Evolutionary conservation across 208 protist genomes (phyloP).

Genomic region (Entamoeba histolytica): DNA sequence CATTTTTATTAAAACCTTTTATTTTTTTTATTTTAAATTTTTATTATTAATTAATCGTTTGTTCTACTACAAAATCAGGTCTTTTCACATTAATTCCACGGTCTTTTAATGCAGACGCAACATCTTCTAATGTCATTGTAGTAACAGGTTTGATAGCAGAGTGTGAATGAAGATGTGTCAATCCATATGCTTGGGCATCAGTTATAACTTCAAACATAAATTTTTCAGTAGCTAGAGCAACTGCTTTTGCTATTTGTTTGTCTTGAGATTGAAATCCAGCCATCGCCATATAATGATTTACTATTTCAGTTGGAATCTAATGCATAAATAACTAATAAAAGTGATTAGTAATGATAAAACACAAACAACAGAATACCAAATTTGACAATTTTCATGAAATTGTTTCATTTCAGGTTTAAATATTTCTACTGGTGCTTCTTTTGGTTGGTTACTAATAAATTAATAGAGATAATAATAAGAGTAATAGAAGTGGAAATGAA

Average conservation of each 20-base stretch:
- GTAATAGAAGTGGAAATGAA: too few species aligned
- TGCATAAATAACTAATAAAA: background rate
- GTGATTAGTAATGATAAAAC: background rate
- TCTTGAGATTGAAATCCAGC: background rate
- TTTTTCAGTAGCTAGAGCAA: background rate
- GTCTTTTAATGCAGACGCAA: background rate
- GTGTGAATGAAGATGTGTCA: background rate
- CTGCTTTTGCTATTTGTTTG: background rate
- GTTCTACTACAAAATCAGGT: background rate
- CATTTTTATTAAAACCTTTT: too few species aligned
- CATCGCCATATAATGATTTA: background rate
- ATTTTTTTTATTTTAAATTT: too few species aligned
- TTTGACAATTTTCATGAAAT: background rate
- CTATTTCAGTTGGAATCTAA: background rate
- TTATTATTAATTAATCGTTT: background rate
- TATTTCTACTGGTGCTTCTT: background rate
- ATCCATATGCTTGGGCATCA: background rate
- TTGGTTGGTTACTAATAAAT: background rate
- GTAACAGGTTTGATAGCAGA: background rate
- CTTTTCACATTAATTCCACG: background rate
- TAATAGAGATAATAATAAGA: too few species aligned
- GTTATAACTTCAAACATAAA: background rate
- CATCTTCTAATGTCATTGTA: background rate
- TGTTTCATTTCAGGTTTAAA: background rate
- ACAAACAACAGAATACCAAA: background rate